Conservation (phyloP, 495 filamentous ascomycete species). For the Aspergillus bridgeri region DNA sequence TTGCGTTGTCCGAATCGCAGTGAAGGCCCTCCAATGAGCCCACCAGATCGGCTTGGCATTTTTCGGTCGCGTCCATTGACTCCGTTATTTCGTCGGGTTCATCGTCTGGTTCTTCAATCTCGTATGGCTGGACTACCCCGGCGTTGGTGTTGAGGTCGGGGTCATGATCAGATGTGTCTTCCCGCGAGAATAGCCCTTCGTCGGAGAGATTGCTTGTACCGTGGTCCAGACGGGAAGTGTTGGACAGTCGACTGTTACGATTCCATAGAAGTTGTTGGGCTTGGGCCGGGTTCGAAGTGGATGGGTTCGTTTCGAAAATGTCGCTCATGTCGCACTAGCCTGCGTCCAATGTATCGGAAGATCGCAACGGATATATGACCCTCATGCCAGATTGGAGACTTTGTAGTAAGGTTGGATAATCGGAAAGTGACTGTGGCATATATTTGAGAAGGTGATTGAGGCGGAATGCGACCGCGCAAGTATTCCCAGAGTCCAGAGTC, state of each 20-base stretch:
- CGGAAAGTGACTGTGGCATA: not conserved
- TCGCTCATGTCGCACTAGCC: not conserved
- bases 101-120: constrained; percentile 44
- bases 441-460: not conserved
- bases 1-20: constrained; percentile 21
- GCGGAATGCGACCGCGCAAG: not conserved
- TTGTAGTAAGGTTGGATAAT: not conserved
- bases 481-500: not conserved
- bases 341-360: not conserved
- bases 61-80: constrained; percentile 16
- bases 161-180: not conserved
- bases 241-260: not conserved
- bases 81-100: constrained; percentile 11
- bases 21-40: constrained; percentile 31
- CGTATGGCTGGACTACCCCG: constrained; percentile 37
- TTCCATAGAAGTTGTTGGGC: not conserved
- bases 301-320: not conserved
- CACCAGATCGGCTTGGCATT: constrained; percentile 35
- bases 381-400: not conserved
- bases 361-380: not conserved
- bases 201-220: not conserved
- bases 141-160: constrained; percentile 8
- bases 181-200: not conserved
- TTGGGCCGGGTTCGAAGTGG: not conserved
- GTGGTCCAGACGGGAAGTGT: not conserved